Evolutionary conservation across 2,329 filamentous ascomycete species (phyloP), one percentile per base, ranked within the genome.

Genomic region (Rutstroemia sydowiana): DNA sequence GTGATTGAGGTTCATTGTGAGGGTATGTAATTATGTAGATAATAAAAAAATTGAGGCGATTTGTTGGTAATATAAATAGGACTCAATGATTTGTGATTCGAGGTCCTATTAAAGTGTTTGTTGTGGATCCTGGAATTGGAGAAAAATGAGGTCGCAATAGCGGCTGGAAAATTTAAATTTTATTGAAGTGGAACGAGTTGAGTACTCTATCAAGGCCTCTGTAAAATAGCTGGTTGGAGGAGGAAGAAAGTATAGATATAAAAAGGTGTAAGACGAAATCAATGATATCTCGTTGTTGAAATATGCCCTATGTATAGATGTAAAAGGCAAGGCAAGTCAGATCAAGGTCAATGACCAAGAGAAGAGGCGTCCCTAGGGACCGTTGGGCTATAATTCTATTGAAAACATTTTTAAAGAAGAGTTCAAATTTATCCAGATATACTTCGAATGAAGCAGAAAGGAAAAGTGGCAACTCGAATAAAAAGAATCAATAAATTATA

Each of bases 341-440:
- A 48, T 43, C 50, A 48, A 51, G 51, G 48, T 57, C 50, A 45
- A 56, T 59, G 59, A 56, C 54, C 50, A 54, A 42, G 52, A 54
- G 51, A 36, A 53, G 57, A 62, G 60, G 68, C 68, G 71, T 73
- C 71, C 72, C 71, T 72, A 68, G 65, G 72, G 71, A 74, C 71
- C 61, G 69, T 65, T 55, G 45, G 63, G 67, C 66, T 71, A 71
- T 70, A 69, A 70, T 55, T 51, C 51, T 45, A 21, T 32, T 31
- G 54, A 57, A 34, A 57, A 63, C 66, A 69, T 69, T 31, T 36
- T 61, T 52, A 48, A 31, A 30, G 28, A 30, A 36, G n/a, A 37
- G 45, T 37, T 52, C 48, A 55, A 51, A 53, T 39, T 42, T 56
- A 61, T 64, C 60, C 59, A 56, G 53, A 32, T 32, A 14, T 42